These are phyloP conservation scores for Brasilioporus rufonigricans DNA, from an alignment of 768 basidiomycete species.

Conservation along the genomic window DNA sequence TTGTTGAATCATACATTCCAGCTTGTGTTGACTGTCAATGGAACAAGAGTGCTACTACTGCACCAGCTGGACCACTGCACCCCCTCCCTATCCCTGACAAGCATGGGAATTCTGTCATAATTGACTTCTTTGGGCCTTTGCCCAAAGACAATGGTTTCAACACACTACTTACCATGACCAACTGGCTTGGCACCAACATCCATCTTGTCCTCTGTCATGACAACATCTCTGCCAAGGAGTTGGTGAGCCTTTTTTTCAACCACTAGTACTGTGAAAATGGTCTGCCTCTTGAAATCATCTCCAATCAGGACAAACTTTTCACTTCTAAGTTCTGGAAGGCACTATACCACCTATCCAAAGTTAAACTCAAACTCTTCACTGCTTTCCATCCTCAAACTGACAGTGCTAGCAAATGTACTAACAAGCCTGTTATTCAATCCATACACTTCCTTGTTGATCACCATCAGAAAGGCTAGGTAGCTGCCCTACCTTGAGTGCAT, in stretches of 20 bases:
- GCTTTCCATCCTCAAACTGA: constrained; percentile 31
- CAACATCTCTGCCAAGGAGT: neutral
- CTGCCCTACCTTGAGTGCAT: too few relatives aligned
- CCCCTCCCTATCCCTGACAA: neutral
- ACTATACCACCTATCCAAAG: constrained; percentile 6
- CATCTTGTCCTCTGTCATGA: constrained; percentile 1
- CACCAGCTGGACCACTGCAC: neutral
- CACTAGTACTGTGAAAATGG: constrained; percentile 23
- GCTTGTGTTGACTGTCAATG: neutral
- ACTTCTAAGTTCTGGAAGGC: constrained; percentile 25
- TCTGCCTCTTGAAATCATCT: constrained; percentile 11
- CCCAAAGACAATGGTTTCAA: constrained; percentile 25
- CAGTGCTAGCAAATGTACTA: constrained; percentile 20
- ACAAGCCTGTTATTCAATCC: constrained; percentile 5
- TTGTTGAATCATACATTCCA: neutral
- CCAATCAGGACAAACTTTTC: constrained; percentile 28
- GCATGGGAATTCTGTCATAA: neutral
- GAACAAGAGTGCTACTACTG: neutral
- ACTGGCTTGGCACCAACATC: constrained; percentile 24
- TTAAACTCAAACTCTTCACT: constrained; percentile 20
- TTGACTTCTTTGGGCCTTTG: neutral
- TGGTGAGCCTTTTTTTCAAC: neutral
- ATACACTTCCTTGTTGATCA: neutral
- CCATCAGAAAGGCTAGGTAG: too few relatives aligned
- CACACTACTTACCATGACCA: constrained; percentile 25